phyloP scores from a whole-genome alignment of 805 yeast species.

The Kazachstania psychrophila region DNA sequence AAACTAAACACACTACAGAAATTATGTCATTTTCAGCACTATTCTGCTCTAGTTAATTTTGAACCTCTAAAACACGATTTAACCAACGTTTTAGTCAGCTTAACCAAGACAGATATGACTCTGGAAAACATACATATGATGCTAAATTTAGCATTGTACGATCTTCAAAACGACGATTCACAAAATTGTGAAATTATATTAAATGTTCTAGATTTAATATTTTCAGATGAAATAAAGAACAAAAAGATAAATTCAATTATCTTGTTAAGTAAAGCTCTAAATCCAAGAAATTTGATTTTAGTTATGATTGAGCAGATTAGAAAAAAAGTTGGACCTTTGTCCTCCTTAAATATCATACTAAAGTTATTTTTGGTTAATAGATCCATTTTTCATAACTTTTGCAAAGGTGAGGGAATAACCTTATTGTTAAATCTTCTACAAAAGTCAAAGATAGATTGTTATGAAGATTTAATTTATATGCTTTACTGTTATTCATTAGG shows the following conservation, averaged over 20 bases:
- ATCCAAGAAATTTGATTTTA: conserved; percentile 59
- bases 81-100: conserved; percentile 14
- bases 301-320: conserved; percentile 31
- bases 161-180: conserved; percentile 30
- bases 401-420: conserved; percentile 40
- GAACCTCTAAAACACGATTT: conserved; percentile 20
- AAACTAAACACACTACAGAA: conserved; percentile 41
- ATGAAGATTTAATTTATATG: conserved; percentile 36
- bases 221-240: conserved; percentile 33
- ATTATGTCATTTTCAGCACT: conserved; percentile 24
- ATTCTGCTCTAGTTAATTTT: conserved; percentile 25
- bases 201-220: conserved; percentile 20
- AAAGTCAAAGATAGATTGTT: conserved; percentile 28
- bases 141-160: conserved; percentile 43
- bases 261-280: conserved; percentile 40
- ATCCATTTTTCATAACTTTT: conserved; percentile 40
- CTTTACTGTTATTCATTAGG: conserved; percentile 33
- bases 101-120: conserved; percentile 39
- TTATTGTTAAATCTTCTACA: conserved; percentile 36
- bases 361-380: conserved; percentile 41
- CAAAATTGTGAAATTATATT: conserved; percentile 26
- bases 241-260: conserved; percentile 38
- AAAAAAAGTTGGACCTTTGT: conserved; percentile 12
- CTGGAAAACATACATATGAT: conserved; percentile 47
- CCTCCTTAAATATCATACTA: conserved; percentile 38